These are phyloP conservation scores for Funneliformis geosporum DNA, from an alignment of 192 early-diverging fungal genomes.

Conservation along the genomic window DNA sequence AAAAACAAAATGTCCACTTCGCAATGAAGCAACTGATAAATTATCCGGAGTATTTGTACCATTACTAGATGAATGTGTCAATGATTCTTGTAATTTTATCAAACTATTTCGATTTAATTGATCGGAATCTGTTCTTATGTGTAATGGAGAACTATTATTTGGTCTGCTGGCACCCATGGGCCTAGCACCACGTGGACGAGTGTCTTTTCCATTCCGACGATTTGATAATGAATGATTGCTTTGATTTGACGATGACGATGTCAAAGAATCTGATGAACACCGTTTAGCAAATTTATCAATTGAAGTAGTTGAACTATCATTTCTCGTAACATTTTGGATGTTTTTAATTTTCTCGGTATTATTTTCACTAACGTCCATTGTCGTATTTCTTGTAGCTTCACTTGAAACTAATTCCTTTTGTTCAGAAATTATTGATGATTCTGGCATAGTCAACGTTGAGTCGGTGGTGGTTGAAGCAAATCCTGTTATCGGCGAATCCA, in stretches of 20 bases:
- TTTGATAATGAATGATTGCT: not conserved
- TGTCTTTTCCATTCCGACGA: not conserved
- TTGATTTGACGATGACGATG: not conserved
- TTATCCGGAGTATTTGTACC: not conserved
- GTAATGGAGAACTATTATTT: not conserved
- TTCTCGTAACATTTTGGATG: not conserved
- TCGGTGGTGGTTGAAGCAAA: too few relatives aligned
- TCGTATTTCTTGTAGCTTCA: not conserved
- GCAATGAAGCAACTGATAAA: not conserved
- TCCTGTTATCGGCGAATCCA: too few relatives aligned
- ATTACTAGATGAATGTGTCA: not conserved
- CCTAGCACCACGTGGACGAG: not conserved
- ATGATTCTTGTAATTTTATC: not conserved
- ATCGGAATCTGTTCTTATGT: not conserved
- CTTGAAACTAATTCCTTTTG: not conserved
- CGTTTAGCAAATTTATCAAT: not conserved
- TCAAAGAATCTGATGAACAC: not conserved
- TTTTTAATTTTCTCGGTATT: not conserved
- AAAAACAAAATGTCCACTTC: not conserved
- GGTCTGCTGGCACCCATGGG: not conserved
- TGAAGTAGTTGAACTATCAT: not conserved
- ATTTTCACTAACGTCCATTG: not conserved
- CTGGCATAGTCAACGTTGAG: too few relatives aligned
- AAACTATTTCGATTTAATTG: not conserved
- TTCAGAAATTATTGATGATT: not conserved